Conservation (phyloP, 345 rosid species). For the Eucalyptus regnans region DNA sequence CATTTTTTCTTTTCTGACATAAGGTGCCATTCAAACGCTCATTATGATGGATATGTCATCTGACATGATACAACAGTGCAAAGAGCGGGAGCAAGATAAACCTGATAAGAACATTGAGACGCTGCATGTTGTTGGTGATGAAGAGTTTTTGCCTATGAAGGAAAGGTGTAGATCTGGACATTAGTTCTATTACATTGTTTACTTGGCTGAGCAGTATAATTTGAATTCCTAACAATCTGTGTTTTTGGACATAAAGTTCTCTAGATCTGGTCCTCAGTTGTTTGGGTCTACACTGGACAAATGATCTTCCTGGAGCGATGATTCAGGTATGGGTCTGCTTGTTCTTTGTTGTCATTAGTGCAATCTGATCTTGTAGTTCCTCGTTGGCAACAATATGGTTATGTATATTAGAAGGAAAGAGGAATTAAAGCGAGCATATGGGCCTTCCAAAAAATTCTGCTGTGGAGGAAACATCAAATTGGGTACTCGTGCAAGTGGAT, state of each 20-base stretch:
- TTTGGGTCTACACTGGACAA: constrained; percentile 97
- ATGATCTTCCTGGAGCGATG: constrained; percentile 99
- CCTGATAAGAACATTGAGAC: constrained; percentile 31
- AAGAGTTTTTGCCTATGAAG: constrained; percentile 81
- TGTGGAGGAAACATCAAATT: not conserved
- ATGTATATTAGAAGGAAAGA: not conserved
- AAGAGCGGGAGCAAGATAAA: constrained; percentile 25
- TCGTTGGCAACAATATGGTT: not conserved
- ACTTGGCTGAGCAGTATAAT: not conserved
- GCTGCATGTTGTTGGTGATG: constrained; percentile 74
- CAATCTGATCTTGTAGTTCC: not conserved
- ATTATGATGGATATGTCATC: constrained; percentile 87
- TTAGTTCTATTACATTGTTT: not conserved
- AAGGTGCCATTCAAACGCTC: constrained; percentile 82
- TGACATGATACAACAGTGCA: constrained; percentile 73
- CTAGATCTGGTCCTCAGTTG: constrained; percentile 84
- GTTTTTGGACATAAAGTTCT: constrained; percentile 45
- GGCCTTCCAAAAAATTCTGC: not conserved
- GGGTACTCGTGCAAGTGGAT: not conserved
- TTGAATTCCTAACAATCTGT: not conserved
- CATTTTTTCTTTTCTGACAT: not conserved
- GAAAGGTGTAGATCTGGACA: constrained; percentile 42
- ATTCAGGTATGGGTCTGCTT: constrained; percentile 49
- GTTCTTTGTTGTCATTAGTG: not conserved
- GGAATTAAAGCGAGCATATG: not conserved